Conservation (phyloP, 164 flowering plant species). For the Magnolia kwangsiensis region DNA sequence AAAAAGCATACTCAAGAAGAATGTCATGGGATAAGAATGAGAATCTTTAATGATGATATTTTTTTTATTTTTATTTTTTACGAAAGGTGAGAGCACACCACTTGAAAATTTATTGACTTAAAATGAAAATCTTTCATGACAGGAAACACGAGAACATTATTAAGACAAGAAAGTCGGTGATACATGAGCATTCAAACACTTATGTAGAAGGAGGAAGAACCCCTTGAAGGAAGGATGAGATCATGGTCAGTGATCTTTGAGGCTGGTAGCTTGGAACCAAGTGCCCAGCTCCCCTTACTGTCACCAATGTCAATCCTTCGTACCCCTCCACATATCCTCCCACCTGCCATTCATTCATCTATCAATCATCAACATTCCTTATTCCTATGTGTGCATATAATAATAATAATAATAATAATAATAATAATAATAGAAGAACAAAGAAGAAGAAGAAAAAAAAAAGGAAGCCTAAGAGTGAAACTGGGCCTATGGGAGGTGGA, state of each 20-base stretch:
- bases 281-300: conserved; percentile 47
- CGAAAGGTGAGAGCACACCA: too few relatives aligned
- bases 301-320: conserved; percentile 35
- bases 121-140: not conserved
- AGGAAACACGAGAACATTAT: not conserved
- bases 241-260: conserved; percentile 24
- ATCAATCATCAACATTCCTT: not conserved
- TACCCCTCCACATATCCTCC: conserved; percentile 43
- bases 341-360: conserved; percentile 22
- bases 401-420: too few relatives aligned
- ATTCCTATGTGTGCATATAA: too few relatives aligned
- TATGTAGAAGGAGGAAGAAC: conserved; percentile 34
- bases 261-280: conserved; percentile 42
- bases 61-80: too few relatives aligned
- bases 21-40: not conserved
- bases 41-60: too few relatives aligned
- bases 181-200: not conserved
- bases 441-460: too few relatives aligned
- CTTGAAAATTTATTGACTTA: too few relatives aligned
- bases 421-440: too few relatives aligned
- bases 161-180: not conserved
- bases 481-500: too few relatives aligned
- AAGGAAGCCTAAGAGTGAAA: too few relatives aligned
- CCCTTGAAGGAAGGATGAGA: conserved; percentile 34
- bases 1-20: not conserved